Percentiles rank a stretch among this genome's conserved stretches.
phyloP scores from a whole-genome alignment of 2,329 filamentous ascomycete genomes.

The Colletotrichum limetticola region DNA sequence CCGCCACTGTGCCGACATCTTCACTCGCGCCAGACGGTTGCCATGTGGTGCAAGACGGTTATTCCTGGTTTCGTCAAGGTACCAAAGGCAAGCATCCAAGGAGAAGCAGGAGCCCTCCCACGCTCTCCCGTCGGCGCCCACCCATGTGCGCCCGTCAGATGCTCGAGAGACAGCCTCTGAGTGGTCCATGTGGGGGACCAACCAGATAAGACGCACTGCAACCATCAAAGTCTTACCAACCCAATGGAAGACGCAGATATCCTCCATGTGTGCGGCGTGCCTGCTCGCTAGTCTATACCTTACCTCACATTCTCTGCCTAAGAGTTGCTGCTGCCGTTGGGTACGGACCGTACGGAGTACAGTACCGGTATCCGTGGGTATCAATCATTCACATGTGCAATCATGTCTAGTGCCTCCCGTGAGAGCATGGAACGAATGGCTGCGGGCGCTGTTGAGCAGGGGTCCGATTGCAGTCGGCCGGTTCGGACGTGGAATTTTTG shows the following conservation, averaged over 20 bases:
- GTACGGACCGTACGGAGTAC: background rate
- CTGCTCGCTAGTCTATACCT: background rate
- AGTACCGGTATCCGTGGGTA: background rate
- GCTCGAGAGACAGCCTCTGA: slow-evolving; percentile 9
- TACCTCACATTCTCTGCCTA: background rate
- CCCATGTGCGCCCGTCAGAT: slow-evolving; percentile 22
- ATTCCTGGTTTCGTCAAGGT: background rate
- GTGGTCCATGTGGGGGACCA: slow-evolving; percentile 27
- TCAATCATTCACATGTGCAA: background rate
- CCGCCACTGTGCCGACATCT: background rate
- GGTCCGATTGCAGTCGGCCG: background rate
- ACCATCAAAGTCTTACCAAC: background rate
- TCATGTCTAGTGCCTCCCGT: background rate
- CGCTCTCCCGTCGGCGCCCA: slow-evolving; percentile 4
- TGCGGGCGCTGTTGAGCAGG: slow-evolving; percentile 3
- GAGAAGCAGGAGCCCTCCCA: background rate
- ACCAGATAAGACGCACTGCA: slow-evolving; percentile 20
- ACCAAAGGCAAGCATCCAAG: background rate
- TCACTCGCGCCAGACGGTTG: background rate
- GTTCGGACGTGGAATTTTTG: too few relatives aligned
- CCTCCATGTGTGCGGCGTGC: too few relatives aligned
- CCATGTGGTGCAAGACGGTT: background rate
- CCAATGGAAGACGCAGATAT: background rate
- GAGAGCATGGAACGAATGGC: background rate
- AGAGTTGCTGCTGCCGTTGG: background rate